Evolutionary conservation across 2,329 filamentous ascomycete genomes (phyloP), one percentile per base, ranked within the genome.

Genomic region (Verticillium nonalfalfae): DNA sequence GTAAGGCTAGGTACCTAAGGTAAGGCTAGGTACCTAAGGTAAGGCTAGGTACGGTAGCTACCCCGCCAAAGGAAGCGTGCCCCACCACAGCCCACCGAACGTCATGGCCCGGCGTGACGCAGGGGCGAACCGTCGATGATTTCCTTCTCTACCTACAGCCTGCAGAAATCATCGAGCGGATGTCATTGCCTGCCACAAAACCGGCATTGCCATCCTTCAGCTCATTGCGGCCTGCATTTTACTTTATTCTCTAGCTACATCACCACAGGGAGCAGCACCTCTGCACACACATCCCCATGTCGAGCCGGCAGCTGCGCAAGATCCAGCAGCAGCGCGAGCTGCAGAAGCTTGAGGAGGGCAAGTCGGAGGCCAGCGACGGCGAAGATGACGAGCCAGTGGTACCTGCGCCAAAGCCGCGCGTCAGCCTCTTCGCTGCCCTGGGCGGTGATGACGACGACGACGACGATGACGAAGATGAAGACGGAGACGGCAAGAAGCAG

Each of bases 401-500:
- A 3, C 64, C 71, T 10, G 68, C 67, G 7, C 62, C 68, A 4
- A 80, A 76, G 66, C 73, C 78, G 11, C 77, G 78, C 36, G 67
- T 72, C 11, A 83, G 78, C 64, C 66, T 79, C 9, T 86, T 86
- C 65, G 82, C 83, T 9, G 82, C 83, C 1, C 73, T 86, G 1
- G 81, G 73, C 6, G 79, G 73, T 15, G 75, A 71, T 2, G 77
- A 77, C 15, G 78, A 77, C 3, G 74, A 78, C 2, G 72, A 76
- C 3, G 73, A 76, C 2, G 72, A 76, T 1, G 72, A 76, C 2
- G 71, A 75, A 1, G 68, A 74, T 1, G 70, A 74, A 13, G 68
- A 73, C 77, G 1, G 68, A 55, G 18, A 45, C 38, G 38, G 18
- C 4, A n/a, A 26, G 38, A 58, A 45, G 39, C 26, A 26, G 26